Evolutionary conservation across 805 yeast genomes (phyloP), one percentile per base, ranked within the genome.

Genomic region (Blastobotrys peoriensis): DNA sequence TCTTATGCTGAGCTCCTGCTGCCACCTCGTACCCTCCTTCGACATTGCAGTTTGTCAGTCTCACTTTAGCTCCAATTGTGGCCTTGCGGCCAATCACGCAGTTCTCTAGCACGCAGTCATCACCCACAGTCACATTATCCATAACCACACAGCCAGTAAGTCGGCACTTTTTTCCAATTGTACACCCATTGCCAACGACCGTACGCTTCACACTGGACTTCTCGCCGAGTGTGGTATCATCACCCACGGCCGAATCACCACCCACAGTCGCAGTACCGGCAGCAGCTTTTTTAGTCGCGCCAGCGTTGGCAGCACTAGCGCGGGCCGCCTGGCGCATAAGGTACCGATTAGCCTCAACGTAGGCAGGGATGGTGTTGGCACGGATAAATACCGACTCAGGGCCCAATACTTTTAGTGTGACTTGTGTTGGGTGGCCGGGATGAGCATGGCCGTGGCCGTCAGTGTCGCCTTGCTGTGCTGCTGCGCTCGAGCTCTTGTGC

Each of bases 271-370:
- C 91, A 3, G 78, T 71, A 5, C 48, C 51, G 28, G 43, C 43
- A 3, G 43, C 41, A 9, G 63, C 55, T 10, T 38, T 39, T 22
- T 41, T 41, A 15, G 48, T n/a, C 9, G 36, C 36, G 5, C 33
- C 33, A 2, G 37, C 19, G 16, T 34, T 34, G n/a, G 23, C 25
- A 53, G 54, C 57, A 58, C 52, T 45, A 68, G 67, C 38, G 34
- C 55, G 51, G 1, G 89, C 89, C 55, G 77, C 50, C 18, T 46
- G 60, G 58, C 78, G 83, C 75, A 91, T 74, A 46, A 83, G 72
- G 57, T 76, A 73, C 50, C 98, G 72, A 61, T 88, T 93, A 17
- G 94, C 88, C 65, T 93, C 99, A 78, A 87, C 76, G 62, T 81
- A 88, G 1, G 91, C 85, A 1, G 85, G 75, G 38, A 86, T 68